A percentile compares a stretch with the other conserved stretches of the same genome.
phyloP scores from a whole-genome alignment of 305 asterid genomes.

The Solanum aculeatissimum region DNA sequence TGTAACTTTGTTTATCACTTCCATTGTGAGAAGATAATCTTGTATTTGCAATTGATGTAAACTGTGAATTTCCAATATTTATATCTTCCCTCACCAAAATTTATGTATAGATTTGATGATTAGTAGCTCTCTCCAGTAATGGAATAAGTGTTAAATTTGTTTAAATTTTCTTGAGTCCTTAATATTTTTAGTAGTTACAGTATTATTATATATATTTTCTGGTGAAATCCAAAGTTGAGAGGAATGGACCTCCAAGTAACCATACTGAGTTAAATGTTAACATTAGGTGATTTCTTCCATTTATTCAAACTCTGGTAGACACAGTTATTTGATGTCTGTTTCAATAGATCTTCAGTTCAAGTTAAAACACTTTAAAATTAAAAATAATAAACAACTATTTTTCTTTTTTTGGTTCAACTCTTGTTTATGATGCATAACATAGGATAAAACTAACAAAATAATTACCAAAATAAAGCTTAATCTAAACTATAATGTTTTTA shows the following conservation, averaged over 20 bases:
- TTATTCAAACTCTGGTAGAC: too few relatives aligned
- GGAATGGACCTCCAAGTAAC: neutral
- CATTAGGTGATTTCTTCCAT: neutral
- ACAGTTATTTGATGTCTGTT: neutral
- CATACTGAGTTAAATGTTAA: neutral
- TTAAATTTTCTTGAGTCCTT: neutral
- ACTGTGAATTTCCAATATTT: slow-evolving; percentile 19
- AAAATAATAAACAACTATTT: too few relatives aligned
- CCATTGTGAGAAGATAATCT: slow-evolving; percentile 8
- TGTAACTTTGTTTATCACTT: slow-evolving; percentile 31
- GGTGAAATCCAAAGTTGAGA: neutral
- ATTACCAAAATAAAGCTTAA: neutral
- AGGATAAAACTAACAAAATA: neutral
- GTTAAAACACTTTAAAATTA: too few relatives aligned
- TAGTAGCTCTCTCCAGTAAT: neutral
- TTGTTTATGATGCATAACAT: neutral
- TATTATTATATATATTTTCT: neutral
- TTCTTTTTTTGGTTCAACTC: too few relatives aligned
- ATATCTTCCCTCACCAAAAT: slow-evolving; percentile 2
- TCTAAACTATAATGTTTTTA: neutral
- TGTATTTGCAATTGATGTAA: slow-evolving; percentile 13
- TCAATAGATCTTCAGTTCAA: too few relatives aligned
- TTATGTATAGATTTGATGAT: slow-evolving; percentile 10
- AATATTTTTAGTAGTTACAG: neutral
- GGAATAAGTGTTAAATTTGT: neutral